Evolutionary conservation across 1,139 yeast genomes (phyloP), one percentile per base, ranked within the genome.

Genomic region (Debaryomycetaceae sp.): DNA sequence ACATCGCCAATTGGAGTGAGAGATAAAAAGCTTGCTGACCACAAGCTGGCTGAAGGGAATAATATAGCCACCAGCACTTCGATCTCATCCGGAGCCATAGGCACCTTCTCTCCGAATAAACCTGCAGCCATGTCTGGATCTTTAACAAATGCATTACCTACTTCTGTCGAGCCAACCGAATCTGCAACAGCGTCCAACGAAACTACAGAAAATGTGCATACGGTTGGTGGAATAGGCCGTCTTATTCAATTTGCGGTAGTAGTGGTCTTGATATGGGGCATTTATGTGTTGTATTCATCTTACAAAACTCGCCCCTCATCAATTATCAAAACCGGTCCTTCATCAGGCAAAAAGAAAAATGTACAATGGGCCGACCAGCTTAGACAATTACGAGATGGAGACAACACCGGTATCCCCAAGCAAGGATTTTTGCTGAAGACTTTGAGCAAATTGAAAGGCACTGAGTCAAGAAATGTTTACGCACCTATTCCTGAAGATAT

Each of bases 331-430:
- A 62, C 71, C 6, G 58, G 65, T 23, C 55, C 66, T n/a, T 52
- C 68, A 3, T 54, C 65, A 20, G 63, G 67, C 5, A 69, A 67
- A 53, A 76, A 76, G 62, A 79, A 79, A 58, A 76, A 72, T 47
- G 84, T 80, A 11, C 83, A 76, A 58, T 80, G 84, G 84, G 76
- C 80, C 6, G 83, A 79, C 53, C 78, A 76, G 56, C 57, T 75
- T 45, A 55, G 73, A 46, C 59, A 58, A 38, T 68, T 66, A 50
- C 71, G 71, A 49, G 66, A 59, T 24, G 71, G 67, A 24, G 66
- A 62, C 5, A 60, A 51, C 9, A 36, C 34, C 27, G 44, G 38
- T 33, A 44, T 47, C 33, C 49, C 38, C 27, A 48, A 52, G 38
- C 48, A 50, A 24, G 67, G 75, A 2, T 62, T 76, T 45, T 51